These are phyloP conservation scores for Claviceps africana DNA, from an alignment of 2,329 filamentous ascomycete species.

Conservation along the genomic window DNA sequence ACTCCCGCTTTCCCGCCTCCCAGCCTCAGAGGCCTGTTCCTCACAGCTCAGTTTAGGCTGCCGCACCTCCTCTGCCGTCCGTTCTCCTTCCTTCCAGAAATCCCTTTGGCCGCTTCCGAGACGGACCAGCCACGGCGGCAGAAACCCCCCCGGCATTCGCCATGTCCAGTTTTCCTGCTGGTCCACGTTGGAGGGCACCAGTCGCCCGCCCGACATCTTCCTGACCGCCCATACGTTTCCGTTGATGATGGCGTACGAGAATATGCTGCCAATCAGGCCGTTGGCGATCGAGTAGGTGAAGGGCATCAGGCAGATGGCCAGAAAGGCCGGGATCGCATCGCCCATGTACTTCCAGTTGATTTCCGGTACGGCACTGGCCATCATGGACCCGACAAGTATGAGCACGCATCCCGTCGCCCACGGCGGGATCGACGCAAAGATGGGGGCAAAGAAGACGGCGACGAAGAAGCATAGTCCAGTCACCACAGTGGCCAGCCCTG, in stretches of 20 bases:
- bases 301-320: conserved; percentile 75
- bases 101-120: conserved; percentile 52
- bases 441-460: conserved; percentile 77
- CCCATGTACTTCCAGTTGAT: conserved; percentile 85
- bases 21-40: conserved; percentile 7
- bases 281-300: conserved; percentile 85
- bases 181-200: conserved; percentile 61
- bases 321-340: conserved; percentile 71
- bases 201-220: conserved; percentile 49
- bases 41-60: conserved; percentile 9
- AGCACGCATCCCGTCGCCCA: conserved; percentile 87
- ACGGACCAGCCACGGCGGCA: conserved; percentile 61
- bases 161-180: conserved; percentile 72
- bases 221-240: conserved; percentile 54
- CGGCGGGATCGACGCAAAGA: conserved; percentile 77
- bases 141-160: conserved; percentile 57
- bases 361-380: conserved; percentile 62
- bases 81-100: conserved; percentile 45
- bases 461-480: conserved; percentile 77
- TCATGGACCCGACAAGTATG: conserved; percentile 76
- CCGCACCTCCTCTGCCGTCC: conserved; percentile 5
- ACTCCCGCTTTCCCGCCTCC: background rate
- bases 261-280: conserved; percentile 68
- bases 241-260: conserved; percentile 66
- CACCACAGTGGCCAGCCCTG: conserved; percentile 67